phyloP scores from a whole-genome alignment of 2,329 filamentous ascomycete species.

The Tolypocladium amazonense region DNA sequence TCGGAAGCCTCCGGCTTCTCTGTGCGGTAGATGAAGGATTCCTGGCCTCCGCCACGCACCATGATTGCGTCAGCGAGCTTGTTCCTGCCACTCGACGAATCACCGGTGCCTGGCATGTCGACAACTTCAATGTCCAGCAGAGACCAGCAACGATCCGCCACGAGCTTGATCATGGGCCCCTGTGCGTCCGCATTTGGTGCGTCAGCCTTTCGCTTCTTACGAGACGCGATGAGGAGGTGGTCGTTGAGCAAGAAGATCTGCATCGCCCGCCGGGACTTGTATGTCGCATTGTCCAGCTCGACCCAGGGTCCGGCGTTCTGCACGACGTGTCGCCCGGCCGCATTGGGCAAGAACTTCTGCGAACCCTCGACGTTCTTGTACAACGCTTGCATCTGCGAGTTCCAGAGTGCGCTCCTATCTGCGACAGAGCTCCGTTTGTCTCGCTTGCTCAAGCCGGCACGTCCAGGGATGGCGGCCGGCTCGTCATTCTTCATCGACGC shows the following conservation, averaged over 20 bases:
- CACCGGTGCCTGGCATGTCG: conserved; percentile 63
- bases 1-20: conserved; percentile 70
- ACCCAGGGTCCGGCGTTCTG: conserved; percentile 92
- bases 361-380: conserved; percentile 98
- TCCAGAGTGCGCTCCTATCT: conserved; percentile 56
- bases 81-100: conserved; percentile 41
- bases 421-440: conserved; percentile 86
- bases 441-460: conserved; percentile 51
- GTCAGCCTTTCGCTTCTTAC: conserved; percentile 85
- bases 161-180: conserved; percentile 59
- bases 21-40: conserved; percentile 90
- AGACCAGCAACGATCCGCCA: conserved; percentile 91
- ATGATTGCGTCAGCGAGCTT: conserved; percentile 80
- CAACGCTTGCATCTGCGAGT: conserved; percentile 60
- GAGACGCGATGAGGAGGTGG: conserved; percentile 79
- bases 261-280: conserved; percentile 83
- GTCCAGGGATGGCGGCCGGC: conserved; percentile 36
- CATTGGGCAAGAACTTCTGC: conserved; percentile 89
- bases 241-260: conserved; percentile 92
- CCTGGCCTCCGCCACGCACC: conserved; percentile 72
- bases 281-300: conserved; percentile 92
- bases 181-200: conserved; percentile 39
- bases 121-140: conserved; percentile 87
- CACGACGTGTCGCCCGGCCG: conserved; percentile 84
- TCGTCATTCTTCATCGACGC: conserved; percentile 43